Evolutionary conservation across 2,329 filamentous ascomycete genomes (phyloP).

Genomic region (Paramyrothecium roridum): DNA sequence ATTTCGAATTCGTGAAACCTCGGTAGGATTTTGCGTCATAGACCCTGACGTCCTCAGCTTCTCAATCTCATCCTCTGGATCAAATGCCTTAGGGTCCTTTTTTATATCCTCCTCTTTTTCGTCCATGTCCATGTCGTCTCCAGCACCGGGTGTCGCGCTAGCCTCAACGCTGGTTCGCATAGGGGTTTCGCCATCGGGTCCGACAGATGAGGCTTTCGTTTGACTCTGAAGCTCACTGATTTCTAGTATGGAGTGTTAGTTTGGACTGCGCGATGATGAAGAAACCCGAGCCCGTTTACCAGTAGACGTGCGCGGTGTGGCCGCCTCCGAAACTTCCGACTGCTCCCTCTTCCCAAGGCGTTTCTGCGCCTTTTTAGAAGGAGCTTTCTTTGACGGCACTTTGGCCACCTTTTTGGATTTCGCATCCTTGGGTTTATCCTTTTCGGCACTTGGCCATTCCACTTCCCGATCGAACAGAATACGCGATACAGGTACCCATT

Average conservation of each 20-base stretch:
- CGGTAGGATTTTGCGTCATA: slow-evolving; percentile 98
- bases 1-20: slow-evolving; percentile 94
- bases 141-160: slow-evolving; percentile 39
- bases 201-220: slow-evolving; percentile 39
- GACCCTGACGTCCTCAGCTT: slow-evolving; percentile 91
- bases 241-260: slow-evolving; percentile 24
- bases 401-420: slow-evolving; percentile 71
- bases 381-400: slow-evolving; percentile 53
- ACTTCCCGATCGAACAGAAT: slow-evolving; percentile 89
- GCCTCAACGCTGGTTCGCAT: slow-evolving; percentile 39
- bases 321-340: slow-evolving; percentile 49
- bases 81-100: slow-evolving; percentile 56
- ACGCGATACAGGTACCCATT: slow-evolving; percentile 82
- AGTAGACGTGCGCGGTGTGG: slow-evolving; percentile 52
- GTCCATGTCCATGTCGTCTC: slow-evolving; percentile 54
- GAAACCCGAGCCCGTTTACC: slow-evolving; percentile 17
- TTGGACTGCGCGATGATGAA: too few relatives aligned
- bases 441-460: slow-evolving; percentile 93
- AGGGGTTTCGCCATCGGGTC: slow-evolving; percentile 42
- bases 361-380: slow-evolving; percentile 58
- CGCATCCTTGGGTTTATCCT: slow-evolving; percentile 69
- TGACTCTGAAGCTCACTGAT: slow-evolving; percentile 45
- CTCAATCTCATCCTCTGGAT: slow-evolving; percentile 89
- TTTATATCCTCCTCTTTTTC: slow-evolving; percentile 43
- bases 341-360: slow-evolving; percentile 53